phyloP scores from a whole-genome alignment of 768 basidiomycete genomes.

The Tylopilus vinaceipallidus region DNA sequence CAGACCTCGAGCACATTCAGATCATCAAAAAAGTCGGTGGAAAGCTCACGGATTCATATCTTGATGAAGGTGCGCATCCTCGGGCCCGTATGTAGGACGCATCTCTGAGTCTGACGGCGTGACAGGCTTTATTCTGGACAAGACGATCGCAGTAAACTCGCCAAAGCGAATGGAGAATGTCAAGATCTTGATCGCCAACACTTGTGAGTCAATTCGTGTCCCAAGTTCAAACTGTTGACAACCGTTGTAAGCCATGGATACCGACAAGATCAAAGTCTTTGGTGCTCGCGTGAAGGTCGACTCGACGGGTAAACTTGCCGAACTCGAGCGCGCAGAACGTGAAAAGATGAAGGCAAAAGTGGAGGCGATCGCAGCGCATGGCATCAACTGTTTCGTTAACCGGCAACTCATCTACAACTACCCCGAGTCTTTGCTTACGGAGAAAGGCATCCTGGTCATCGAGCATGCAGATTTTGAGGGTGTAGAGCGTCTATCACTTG shows the following conservation, averaged over 20 bases:
- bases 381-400: constrained; percentile 97
- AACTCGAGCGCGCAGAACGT: constrained; percentile 94
- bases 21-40: constrained; percentile 99
- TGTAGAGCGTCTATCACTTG: constrained; percentile 91
- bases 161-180: constrained; percentile 94
- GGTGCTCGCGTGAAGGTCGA: constrained; percentile 96
- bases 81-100: background rate
- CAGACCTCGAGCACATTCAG: constrained; percentile 96
- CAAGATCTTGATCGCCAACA: constrained; percentile 96
- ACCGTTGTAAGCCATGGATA: constrained; percentile 83
- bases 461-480: constrained; percentile 99
- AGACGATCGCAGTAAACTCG: constrained; percentile 89
- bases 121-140: constrained; percentile 95
- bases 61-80: constrained; percentile 76
- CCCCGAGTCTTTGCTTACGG: constrained; percentile 92
- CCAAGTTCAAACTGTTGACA: background rate
- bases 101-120: background rate
- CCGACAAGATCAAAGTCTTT: constrained; percentile 99
- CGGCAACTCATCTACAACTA: constrained; percentile 99
- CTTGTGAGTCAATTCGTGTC: constrained; percentile 58
- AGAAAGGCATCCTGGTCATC: constrained; percentile 92
- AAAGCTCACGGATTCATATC: constrained; percentile 96
- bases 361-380: constrained; percentile 88
- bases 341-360: constrained; percentile 99
- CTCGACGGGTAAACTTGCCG: constrained; percentile 93